phyloP scores from a whole-genome alignment of 371 early-diverging fungal species.

The Actinomucor elegans region DNA sequence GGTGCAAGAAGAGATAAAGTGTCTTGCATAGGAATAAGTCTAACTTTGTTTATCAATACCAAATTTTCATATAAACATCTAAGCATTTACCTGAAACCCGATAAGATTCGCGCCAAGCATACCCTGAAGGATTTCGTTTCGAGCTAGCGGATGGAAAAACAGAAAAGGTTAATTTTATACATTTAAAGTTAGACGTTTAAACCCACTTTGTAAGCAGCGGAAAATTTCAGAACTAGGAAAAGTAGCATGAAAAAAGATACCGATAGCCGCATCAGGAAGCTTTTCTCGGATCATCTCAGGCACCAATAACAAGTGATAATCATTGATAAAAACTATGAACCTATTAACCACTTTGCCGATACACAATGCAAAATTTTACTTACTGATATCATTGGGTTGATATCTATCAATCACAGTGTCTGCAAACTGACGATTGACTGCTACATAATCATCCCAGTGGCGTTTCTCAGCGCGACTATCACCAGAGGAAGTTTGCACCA shows the following conservation, averaged over 20 bases:
- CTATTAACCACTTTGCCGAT: not conserved
- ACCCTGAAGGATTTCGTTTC: conserved; percentile 87
- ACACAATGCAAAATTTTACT: conserved; percentile 18
- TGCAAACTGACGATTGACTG: conserved; percentile 85
- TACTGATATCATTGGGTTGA: conserved; percentile 82
- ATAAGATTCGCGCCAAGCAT: conserved; percentile 86
- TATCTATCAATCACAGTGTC: conserved; percentile 72
- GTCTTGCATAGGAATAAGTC: conserved; percentile 97
- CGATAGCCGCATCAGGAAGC: conserved; percentile 84
- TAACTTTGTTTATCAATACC: too few relatives aligned
- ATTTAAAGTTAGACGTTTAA: not conserved
- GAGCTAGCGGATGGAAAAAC: conserved; percentile 46
- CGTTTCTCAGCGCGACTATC: conserved; percentile 61
- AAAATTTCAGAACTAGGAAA: conserved; percentile 96
- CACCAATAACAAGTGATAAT: conserved; percentile 95
- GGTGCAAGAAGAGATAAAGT: conserved; percentile 93
- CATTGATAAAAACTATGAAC: conserved; percentile 92
- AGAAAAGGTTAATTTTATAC: not conserved
- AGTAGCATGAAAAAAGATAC: conserved; percentile 97
- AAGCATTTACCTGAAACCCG: conserved; percentile 79
- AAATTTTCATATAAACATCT: too few relatives aligned
- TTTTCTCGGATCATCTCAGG: conserved; percentile 85
- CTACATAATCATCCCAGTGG: conserved; percentile 85
- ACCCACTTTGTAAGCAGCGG: conserved; percentile 84
- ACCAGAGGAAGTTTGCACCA: conserved; percentile 70